Evolutionary conservation across 345 rosid genomes (phyloP), one percentile per base, ranked within the genome.

Genomic region (Raphanus sativus): DNA sequence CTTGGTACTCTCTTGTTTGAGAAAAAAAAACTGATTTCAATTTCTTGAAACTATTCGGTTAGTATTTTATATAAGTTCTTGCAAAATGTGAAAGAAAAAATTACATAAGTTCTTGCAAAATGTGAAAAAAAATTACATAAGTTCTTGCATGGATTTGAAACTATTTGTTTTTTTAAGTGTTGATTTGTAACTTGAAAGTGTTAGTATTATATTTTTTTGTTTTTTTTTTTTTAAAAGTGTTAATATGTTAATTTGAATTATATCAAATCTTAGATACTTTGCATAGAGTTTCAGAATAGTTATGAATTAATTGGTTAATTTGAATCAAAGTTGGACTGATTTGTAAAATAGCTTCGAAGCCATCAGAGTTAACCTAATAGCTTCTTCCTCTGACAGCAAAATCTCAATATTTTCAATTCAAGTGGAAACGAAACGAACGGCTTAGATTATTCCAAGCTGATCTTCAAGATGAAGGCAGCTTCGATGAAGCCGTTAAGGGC

Each of bases 361-460:
- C 1, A 45, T 59, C 66, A 0, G 10, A 55, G 29, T 58, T 74
- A 69, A 34, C 59, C 71, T 38, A 65, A 75, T 45, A 62, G 40
- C 30, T 66, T 63, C 24, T 52, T 54, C 32, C 13, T 73, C 7
- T 76, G 58, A 12, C 89, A 91, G 97, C 63, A 70, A 91, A 89
- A 72, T 65, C 78, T 16, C 38, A 50, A 70, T 50, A 85, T 81
- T 75, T 86, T 67, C 62, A 74, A 56, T 56, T 90, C 8, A 45
- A 65, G 48, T 86, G 97, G 94, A 63, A 7, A 0, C 81, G 81
- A 8, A 79, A 71, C 4, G 84, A 85, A 62, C 83, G 81, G 66
- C 75, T 94, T 80, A 84, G 85, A 86, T 62, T 90, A 75, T 87
- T 90, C 87, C 84, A 62, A 83, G 96, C 93, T 26, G 94, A 89